These are phyloP conservation scores for Beauveria rudraprayagi DNA, from an alignment of 2,329 filamentous ascomycete genomes.

Conservation along the genomic window DNA sequence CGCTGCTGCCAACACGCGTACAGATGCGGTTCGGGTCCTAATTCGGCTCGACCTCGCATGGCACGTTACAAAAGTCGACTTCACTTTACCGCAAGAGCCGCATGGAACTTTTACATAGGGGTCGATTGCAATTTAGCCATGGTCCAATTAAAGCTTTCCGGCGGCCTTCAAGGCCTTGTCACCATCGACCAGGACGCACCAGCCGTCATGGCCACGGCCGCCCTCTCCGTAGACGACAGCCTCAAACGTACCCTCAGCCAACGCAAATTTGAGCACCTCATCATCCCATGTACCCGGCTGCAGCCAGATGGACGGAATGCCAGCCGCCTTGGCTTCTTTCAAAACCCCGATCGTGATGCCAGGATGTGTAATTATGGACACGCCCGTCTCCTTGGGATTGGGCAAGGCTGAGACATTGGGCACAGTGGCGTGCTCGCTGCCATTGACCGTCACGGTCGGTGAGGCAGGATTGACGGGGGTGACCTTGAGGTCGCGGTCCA, in stretches of 20 bases:
- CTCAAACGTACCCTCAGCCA: constrained; percentile 51
- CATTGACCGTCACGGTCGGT: constrained; percentile 52
- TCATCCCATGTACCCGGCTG: constrained; percentile 86
- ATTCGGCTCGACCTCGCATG: no score
- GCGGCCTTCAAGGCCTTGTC: constrained; percentile 52
- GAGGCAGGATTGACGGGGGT: constrained; percentile 76
- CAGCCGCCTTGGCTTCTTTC: constrained; percentile 65
- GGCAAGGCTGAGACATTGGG: constrained; percentile 57
- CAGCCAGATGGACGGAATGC: constrained; percentile 72
- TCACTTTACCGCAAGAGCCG: no score
- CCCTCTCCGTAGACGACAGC: constrained; percentile 61
- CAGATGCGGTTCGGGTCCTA: no score
- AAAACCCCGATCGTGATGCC: constrained; percentile 65
- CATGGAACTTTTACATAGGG: neutral
- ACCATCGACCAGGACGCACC: constrained; percentile 83
- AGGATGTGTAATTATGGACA: constrained; percentile 86
- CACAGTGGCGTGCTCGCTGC: constrained; percentile 53
- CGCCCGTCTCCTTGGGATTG: constrained; percentile 59
- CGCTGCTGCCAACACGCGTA: no score
- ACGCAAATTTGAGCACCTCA: constrained; percentile 62
- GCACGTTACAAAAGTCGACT: no score
- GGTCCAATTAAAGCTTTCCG: constrained; percentile 39
- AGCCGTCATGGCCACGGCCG: constrained; percentile 62
- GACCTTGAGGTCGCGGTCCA: constrained; percentile 63
- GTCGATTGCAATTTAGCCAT: no score